Evolutionary conservation across 768 basidiomycete species (phyloP).

Genomic region (Suillus fuscotomentosus): DNA sequence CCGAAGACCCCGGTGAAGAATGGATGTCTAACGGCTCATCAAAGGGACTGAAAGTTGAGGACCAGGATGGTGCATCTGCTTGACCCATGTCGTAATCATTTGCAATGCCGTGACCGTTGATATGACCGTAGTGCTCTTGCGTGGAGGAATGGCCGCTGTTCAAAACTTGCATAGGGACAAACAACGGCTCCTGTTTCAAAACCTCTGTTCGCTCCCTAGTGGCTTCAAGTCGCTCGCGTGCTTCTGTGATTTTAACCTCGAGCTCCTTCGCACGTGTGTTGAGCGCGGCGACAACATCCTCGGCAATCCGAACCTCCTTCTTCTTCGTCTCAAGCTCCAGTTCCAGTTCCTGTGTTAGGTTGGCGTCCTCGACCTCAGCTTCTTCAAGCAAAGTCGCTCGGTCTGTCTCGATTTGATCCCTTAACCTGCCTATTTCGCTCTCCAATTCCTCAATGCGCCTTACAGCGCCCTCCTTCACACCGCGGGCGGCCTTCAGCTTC

Average conservation of each 20-base stretch:
- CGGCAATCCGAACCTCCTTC: constrained; percentile 54
- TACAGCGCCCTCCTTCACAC: constrained; percentile 58
- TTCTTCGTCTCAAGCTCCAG: constrained; percentile 53
- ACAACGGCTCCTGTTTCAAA: constrained; percentile 41
- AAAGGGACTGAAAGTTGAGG: constrained; percentile 32
- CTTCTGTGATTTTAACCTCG: constrained; percentile 66
- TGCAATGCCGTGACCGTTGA: constrained; percentile 9
- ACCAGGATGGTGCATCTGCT: constrained; percentile 18
- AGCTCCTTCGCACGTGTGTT: constrained; percentile 68
- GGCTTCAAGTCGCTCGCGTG: constrained; percentile 57
- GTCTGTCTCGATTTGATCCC: constrained; percentile 55
- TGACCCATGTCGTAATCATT: constrained; percentile 12
- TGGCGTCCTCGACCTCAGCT: constrained; percentile 41
- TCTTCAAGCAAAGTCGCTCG: constrained; percentile 47
- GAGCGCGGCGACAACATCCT: constrained; percentile 64
- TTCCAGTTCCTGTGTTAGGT: constrained; percentile 43
- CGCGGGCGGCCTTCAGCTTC: constrained; percentile 70
- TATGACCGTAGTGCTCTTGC: constrained; percentile 7
- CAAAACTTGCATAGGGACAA: constrained; percentile 29
- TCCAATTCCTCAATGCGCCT: constrained; percentile 59
- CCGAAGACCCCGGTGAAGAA: constrained; percentile 15
- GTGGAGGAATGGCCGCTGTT: constrained; percentile 6
- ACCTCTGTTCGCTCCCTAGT: constrained; percentile 59
- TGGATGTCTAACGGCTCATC: constrained; percentile 20
- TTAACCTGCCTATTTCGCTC: constrained; percentile 57